Evolutionary conservation across 2,329 filamentous ascomycete genomes (phyloP).

Genomic region (Diaporthe australafricana): DNA sequence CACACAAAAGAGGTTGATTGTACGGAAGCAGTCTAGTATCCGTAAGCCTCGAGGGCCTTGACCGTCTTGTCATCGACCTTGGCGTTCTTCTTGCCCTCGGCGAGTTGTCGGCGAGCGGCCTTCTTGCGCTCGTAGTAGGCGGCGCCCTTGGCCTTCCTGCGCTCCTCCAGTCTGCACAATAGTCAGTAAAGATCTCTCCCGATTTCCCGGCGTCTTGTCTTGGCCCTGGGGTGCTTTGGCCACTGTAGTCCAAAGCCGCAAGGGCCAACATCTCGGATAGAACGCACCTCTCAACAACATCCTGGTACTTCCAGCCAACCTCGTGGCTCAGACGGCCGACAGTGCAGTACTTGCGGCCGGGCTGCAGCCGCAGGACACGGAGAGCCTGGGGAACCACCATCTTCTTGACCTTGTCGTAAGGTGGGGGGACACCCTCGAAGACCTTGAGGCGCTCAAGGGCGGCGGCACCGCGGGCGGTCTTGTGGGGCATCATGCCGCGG

Average conservation of each 20-base stretch:
- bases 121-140: slow-evolving; percentile 99
- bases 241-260: neutral
- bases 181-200: slow-evolving; percentile 31
- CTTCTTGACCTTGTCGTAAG: slow-evolving; percentile 99
- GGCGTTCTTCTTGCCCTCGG: slow-evolving; percentile 93
- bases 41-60: slow-evolving; percentile 88
- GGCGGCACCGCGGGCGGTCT: slow-evolving; percentile 96
- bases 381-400: slow-evolving; percentile 99
- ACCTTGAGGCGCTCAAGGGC: slow-evolving; percentile 99
- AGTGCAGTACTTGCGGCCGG: slow-evolving; percentile 99
- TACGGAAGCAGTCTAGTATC: slow-evolving; percentile 75
- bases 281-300: slow-evolving; percentile 95
- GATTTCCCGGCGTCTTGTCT: slow-evolving; percentile 38
- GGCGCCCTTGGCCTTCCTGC: slow-evolving; percentile 98
- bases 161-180: slow-evolving; percentile 89
- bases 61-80: slow-evolving; percentile 87
- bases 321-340: slow-evolving; percentile 98
- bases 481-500: slow-evolving; percentile 99
- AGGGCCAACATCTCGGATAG: neutral
- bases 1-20: slow-evolving; percentile 37
- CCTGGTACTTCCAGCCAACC: slow-evolving; percentile 99
- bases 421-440: slow-evolving; percentile 98
- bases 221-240: neutral
- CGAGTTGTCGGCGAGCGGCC: slow-evolving; percentile 89
- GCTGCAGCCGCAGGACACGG: slow-evolving; percentile 95